A percentile compares a stretch with the other conserved stretches of the same genome.
Conservation (phyloP, 768 basidiomycete species). For the Leccinum barrowsii region DNA sequence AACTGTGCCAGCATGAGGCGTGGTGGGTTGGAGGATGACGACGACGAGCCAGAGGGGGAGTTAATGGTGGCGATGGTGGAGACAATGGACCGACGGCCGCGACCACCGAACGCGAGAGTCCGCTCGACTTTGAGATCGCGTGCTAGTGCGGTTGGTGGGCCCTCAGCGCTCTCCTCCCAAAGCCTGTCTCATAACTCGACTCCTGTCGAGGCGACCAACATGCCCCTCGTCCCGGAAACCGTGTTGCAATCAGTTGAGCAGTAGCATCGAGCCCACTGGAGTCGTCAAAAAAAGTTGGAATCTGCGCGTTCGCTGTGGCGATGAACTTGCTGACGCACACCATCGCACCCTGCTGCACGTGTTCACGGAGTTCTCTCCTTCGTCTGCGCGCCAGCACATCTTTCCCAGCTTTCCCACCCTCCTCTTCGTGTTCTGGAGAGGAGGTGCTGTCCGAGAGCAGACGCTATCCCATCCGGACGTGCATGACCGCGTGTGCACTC, state of each 20-base stretch:
- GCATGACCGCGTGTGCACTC: neutral
- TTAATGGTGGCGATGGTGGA: neutral
- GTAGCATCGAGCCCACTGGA: neutral
- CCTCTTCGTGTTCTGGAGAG: neutral
- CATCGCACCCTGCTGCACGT: conserved; percentile 7
- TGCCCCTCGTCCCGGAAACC: neutral
- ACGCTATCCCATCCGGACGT: neutral
- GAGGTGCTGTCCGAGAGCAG: neutral
- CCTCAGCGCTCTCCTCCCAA: neutral
- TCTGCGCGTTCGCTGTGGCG: neutral
- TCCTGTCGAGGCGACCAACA: conserved; percentile 1
- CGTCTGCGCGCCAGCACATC: neutral
- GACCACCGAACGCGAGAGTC: neutral
- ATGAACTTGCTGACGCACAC: neutral
- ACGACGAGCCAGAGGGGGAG: neutral
- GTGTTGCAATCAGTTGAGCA: neutral
- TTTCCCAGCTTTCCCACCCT: neutral
- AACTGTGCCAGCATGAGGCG: neutral
- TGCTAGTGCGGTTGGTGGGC: neutral
- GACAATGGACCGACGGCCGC: neutral
- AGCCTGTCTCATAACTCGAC: neutral
- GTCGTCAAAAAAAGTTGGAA: conserved; percentile 8
- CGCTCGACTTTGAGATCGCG: neutral
- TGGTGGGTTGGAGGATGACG: neutral
- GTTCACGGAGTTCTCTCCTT: neutral